Conservation (phyloP, 371 early-diverging fungal species). For the Blakeslea trispora region DNA sequence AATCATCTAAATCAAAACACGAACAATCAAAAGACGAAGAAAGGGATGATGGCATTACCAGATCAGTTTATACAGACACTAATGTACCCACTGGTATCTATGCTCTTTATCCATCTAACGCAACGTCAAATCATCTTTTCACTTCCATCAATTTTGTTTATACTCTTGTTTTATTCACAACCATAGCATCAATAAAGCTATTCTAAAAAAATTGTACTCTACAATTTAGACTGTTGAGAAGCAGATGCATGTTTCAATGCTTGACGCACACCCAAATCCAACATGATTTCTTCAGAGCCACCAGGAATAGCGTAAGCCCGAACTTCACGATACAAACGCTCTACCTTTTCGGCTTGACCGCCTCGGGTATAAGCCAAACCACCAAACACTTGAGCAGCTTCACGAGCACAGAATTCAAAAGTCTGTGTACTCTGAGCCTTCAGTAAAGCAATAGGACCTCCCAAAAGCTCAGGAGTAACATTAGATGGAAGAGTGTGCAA, state of each 20-base stretch:
- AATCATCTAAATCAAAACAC: neutral
- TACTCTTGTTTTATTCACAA: too few species aligned
- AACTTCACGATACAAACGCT: constrained; percentile 87
- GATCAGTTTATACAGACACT: neutral
- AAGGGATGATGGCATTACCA: neutral
- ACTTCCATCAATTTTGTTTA: too few species aligned
- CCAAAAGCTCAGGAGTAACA: constrained; percentile 72
- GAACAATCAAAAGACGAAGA: neutral
- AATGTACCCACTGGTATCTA: constrained; percentile 11
- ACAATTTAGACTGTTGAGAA: constrained; percentile 7
- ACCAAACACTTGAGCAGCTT: constrained; percentile 93
- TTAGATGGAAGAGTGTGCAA: constrained; percentile 65
- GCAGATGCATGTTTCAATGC: constrained; percentile 52
- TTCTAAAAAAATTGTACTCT: neutral
- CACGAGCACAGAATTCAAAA: constrained; percentile 86
- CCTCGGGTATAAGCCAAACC: constrained; percentile 83
- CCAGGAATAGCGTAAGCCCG: constrained; percentile 88
- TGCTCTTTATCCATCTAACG: constrained; percentile 8
- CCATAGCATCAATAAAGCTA: too few species aligned
- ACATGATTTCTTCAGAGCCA: constrained; percentile 86
- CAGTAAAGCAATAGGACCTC: constrained; percentile 86
- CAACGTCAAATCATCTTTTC: neutral
- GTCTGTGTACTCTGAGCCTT: constrained; percentile 88
- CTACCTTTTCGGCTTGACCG: constrained; percentile 87
- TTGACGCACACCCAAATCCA: constrained; percentile 81